phyloP scores from a whole-genome alignment of 1,284 basidiomycete genomes.

The Sphagnurus paluster region DNA sequence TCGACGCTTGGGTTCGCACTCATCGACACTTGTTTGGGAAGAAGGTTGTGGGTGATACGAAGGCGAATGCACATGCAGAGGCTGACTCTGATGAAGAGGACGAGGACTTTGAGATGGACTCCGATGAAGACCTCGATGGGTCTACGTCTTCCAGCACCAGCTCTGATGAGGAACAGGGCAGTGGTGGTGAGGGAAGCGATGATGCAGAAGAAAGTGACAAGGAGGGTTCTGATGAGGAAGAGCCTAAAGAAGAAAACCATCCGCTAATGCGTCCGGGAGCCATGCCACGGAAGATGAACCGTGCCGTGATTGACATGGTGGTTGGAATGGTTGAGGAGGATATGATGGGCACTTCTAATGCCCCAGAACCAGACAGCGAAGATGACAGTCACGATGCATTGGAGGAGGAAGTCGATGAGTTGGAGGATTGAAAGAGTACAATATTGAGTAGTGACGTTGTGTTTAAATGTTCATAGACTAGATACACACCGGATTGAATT shows the following conservation, averaged over 20 bases:
- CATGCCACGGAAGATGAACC: slow-evolving; percentile 62
- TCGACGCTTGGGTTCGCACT: slow-evolving; percentile 61
- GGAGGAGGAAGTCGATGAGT: slow-evolving; percentile 23
- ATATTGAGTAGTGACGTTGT: too few species aligned
- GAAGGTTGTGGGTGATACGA: slow-evolving; percentile 23
- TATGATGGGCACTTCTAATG: slow-evolving; percentile 30
- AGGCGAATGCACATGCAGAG: slow-evolving; percentile 40
- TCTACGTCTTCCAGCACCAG: slow-evolving; percentile 26
- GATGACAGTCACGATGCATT: slow-evolving; percentile 13
- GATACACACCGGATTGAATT: too few species aligned
- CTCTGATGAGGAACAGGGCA: slow-evolving; percentile 31
- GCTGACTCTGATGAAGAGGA: slow-evolving; percentile 52
- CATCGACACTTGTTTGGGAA: slow-evolving; percentile 61
- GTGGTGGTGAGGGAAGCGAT: slow-evolving; percentile 18
- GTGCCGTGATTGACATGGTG: slow-evolving; percentile 63
- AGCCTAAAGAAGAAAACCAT: slow-evolving; percentile 55
- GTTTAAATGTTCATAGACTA: too few species aligned
- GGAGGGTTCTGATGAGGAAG: slow-evolving; percentile 37
- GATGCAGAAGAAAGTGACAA: slow-evolving; percentile 18
- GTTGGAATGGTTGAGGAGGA: slow-evolving; percentile 60
- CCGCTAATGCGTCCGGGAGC: slow-evolving; percentile 66
- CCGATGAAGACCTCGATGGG: slow-evolving; percentile 44
- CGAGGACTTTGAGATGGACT: slow-evolving; percentile 46
- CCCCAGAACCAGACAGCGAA: not conserved
- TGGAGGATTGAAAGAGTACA: slow-evolving; percentile 27